Base-by-base conservation (phyloP, 208 protist species). In the Tritrichomonas foetus region DNA sequence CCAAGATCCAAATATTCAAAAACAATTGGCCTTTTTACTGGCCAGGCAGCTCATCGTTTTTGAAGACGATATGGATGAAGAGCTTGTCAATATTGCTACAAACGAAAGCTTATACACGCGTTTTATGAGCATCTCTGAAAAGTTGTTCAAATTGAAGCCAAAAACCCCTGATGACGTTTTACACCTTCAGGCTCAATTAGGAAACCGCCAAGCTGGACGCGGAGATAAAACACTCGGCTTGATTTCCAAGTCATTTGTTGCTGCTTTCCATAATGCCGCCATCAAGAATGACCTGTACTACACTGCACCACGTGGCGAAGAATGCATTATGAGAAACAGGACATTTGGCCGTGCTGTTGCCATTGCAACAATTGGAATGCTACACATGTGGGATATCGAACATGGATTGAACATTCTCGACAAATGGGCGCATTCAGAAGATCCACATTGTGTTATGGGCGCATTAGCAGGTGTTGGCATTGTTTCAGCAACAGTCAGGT, bases 401-500 rank as follows among this genome's bases (percentile, higher is more conserved):
- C 97, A 97, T 61, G 98, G 98, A 66, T 95, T 99, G 0, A 98
- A 97, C 33, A 92, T 82, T 72, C 97, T 99, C 53, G 53, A 61
- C 16, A 61, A 61, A 61, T 61, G 53, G 53, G 22, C 8, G 8
- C 16, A 30, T 50, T 33, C 47, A 8, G 95, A 98, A 44, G 98
- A 99, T 66, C 96, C 97, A 69, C 98, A 98, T 95, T 97, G 99
- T 93, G 98, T 98, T 95, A 98, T 97, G 64, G 98, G 98, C 49
- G 98, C 98, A 16, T 97, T 98, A 66, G 95, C 99, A 8, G 98
- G 97, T 0, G 96, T 97, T 53, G 97, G 97, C 69, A 96, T 98
- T 22, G 94, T 97, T 3, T 95, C 93, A 36, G 94, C 94, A 74
- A 95, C 95, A 66, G 93, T 97, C 0, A 66, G 96, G n/a, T 96